A percentile compares a stretch with the other conserved stretches of the same genome.
These are phyloP conservation scores for Mortierella claussenii DNA, from an alignment of 192 early-diverging fungal species.

Conservation along the genomic window DNA sequence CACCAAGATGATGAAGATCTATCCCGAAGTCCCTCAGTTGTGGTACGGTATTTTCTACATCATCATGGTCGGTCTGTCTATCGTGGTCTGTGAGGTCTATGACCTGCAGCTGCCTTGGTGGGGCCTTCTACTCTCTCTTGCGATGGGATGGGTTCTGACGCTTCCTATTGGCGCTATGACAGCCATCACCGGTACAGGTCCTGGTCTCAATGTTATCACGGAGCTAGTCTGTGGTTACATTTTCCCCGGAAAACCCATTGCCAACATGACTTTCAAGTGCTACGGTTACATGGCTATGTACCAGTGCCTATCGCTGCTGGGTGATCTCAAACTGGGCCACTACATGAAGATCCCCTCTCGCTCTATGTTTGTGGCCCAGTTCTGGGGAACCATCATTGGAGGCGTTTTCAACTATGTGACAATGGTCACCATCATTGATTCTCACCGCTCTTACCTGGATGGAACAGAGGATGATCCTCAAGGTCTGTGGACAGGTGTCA, in stretches of 20 bases:
- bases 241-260: conserved; percentile 64
- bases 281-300: conserved; percentile 60
- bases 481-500: conserved; percentile 62
- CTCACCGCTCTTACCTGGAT: conserved; percentile 33
- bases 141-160: conserved; percentile 51
- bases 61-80: conserved; percentile 45
- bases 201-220: conserved; percentile 66
- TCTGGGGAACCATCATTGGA: conserved; percentile 65
- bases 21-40: conserved; percentile 64
- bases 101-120: conserved; percentile 60
- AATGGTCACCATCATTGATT: conserved; percentile 46
- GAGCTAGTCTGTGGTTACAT: conserved; percentile 70
- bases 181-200: conserved; percentile 61
- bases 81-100: conserved; percentile 44
- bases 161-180: conserved; percentile 68
- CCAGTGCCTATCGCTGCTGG: conserved; percentile 76
- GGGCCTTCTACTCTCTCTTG: conserved; percentile 56
- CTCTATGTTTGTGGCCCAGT: conserved; percentile 71
- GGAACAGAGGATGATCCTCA: conserved; percentile 48
- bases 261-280: conserved; percentile 71
- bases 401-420: conserved; percentile 56
- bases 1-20: conserved; percentile 56
- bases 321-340: conserved; percentile 80
- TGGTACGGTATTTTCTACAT: conserved; percentile 63
- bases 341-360: conserved; percentile 81